phyloP scores from a whole-genome alignment of 495 filamentous ascomycete species.

The Hypoxylon trugodes region DNA sequence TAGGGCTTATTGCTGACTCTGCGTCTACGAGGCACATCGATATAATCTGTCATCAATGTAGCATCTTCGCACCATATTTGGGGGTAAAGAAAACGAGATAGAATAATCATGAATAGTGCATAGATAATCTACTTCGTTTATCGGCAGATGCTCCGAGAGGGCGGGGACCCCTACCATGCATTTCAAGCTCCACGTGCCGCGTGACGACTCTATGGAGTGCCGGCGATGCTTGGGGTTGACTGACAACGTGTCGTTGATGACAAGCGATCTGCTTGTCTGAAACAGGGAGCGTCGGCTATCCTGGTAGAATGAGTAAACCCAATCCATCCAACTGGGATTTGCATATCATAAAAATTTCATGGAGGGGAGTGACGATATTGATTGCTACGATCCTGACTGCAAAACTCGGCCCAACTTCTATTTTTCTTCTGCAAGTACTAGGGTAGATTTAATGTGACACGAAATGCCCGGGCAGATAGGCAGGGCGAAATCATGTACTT shows the following conservation, averaged over 20 bases:
- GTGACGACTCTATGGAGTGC: conserved; percentile 30
- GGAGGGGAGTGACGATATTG: conserved; percentile 43
- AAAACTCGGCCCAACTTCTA: conserved; percentile 29
- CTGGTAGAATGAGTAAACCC: conserved; percentile 32
- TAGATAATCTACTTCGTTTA: conserved; percentile 30
- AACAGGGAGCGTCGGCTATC: conserved; percentile 29
- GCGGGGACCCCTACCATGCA: conserved; percentile 31
- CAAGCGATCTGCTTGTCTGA: conserved; percentile 34
- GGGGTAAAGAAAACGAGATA: conserved; percentile 6
- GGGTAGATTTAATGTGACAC: conserved; percentile 26
- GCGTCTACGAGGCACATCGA: conserved; percentile 32
- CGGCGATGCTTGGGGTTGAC: conserved; percentile 32
- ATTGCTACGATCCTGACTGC: conserved; percentile 22
- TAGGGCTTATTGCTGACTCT: conserved; percentile 40
- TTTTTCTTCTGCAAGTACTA: conserved; percentile 29
- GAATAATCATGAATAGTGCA: conserved; percentile 18
- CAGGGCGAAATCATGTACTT: conserved; percentile 12
- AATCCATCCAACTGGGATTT: conserved; percentile 12
- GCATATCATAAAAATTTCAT: conserved; percentile 25
- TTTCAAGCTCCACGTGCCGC: conserved; percentile 38
- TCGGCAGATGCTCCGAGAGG: conserved; percentile 42
- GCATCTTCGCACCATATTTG: conserved; percentile 15
- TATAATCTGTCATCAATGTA: conserved; percentile 25
- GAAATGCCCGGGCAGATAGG: conserved; percentile 24
- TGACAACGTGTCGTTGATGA: conserved; percentile 38